Percentiles rank a stretch among this genome's conserved stretches.
phyloP scores from a whole-genome alignment of 1,284 basidiomycete species.

The Coniferiporia weirii region DNA sequence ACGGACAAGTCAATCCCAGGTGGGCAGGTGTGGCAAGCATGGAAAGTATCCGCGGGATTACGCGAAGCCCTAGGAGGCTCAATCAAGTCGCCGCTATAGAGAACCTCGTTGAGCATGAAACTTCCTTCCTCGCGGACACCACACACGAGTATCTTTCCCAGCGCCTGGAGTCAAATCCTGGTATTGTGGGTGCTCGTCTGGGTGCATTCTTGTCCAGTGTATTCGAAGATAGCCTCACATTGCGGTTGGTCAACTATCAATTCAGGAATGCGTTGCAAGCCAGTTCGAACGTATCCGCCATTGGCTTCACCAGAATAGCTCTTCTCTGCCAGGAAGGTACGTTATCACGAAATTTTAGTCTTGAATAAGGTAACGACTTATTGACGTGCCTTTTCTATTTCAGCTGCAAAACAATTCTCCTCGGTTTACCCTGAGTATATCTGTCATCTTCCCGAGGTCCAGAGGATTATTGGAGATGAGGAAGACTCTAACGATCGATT shows the following conservation, averaged over 20 bases:
- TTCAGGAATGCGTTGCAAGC: constrained; percentile 5
- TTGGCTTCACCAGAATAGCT: constrained; percentile 5
- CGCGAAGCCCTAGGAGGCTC: neutral
- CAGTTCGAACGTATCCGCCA: neutral
- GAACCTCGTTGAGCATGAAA: constrained; percentile 1
- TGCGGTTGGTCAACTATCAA: constrained; percentile 1
- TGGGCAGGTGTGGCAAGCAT: constrained; percentile 6
- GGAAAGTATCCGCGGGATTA: constrained; percentile 3
- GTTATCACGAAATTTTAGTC: neutral
- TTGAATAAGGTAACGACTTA: neutral
- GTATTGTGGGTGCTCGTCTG: neutral
- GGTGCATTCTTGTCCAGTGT: constrained; percentile 1
- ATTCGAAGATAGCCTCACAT: neutral
- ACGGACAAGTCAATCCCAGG: neutral
- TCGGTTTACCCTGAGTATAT: constrained; percentile 1
- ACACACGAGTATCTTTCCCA: neutral
- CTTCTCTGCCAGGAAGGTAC: constrained; percentile 6
- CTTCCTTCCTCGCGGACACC: neutral
- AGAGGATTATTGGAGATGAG: neutral
- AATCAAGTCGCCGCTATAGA: constrained; percentile 1
- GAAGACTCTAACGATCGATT: neutral
- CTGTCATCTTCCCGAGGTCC: neutral
- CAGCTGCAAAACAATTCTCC: neutral
- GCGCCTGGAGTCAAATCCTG: neutral
- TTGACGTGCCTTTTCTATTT: neutral